Conservation (phyloP, 345 rosid species). For the Trapa incisa region DNA sequence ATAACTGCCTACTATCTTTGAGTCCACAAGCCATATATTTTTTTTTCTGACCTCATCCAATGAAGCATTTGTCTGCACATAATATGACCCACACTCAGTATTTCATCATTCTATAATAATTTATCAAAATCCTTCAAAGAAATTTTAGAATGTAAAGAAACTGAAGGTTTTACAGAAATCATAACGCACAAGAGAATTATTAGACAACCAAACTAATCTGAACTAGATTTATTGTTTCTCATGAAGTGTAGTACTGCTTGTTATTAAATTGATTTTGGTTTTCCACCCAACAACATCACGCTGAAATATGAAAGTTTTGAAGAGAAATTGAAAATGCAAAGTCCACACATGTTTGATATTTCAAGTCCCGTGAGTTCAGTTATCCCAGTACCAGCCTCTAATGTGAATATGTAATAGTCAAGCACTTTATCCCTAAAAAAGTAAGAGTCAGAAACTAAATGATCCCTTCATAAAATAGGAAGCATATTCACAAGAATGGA, state of each 20-base stretch:
- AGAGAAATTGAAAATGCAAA: background rate
- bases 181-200: background rate
- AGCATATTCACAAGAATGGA: background rate
- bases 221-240: background rate
- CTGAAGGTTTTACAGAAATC: background rate
- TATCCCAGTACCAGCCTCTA: constrained; percentile 97
- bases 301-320: background rate
- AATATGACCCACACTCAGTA: constrained; percentile 1
- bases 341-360: constrained; percentile 63
- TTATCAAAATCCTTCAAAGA: background rate
- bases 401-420: background rate
- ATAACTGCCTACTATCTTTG: constrained; percentile 43
- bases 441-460: background rate
- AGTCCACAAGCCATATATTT: constrained; percentile 89
- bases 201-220: background rate
- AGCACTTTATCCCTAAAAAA: background rate
- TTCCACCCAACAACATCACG: background rate
- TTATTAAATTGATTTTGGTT: background rate
- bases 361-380: constrained; percentile 89
- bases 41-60: constrained; percentile 61
- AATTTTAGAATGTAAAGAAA: background rate
- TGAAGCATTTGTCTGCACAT: constrained; percentile 58
- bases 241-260: background rate
- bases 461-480: background rate
- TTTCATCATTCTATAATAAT: background rate